Evolutionary conservation across 225 moss, liverwort and hornwort genomes (phyloP).

Genomic region (Sphagnum tenellum): DNA sequence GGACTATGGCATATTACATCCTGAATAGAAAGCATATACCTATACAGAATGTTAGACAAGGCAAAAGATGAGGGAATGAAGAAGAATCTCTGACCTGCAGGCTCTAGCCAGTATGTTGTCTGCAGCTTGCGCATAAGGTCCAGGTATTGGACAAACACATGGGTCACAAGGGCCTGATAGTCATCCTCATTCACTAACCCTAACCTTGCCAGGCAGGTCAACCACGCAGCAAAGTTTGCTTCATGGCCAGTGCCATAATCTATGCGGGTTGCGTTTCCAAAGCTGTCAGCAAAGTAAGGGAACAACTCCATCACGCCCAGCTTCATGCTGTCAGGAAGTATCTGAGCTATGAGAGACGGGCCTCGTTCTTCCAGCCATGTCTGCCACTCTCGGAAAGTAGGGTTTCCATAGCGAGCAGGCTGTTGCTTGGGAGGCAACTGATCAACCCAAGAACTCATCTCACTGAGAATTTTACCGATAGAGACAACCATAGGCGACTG

Average conservation of each 20-base stretch:
- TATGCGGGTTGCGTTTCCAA: slow-evolving; percentile 89
- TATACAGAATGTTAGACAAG: too few species aligned
- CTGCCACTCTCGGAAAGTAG: slow-evolving; percentile 84
- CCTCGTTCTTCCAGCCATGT: slow-evolving; percentile 62
- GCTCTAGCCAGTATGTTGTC: slow-evolving; percentile 97
- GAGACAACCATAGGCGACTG: slow-evolving; percentile 51
- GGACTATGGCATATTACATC: too few species aligned
- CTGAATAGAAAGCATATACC: too few species aligned
- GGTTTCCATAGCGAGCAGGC: slow-evolving; percentile 89
- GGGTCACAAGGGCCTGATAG: slow-evolving; percentile 73
- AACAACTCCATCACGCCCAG: slow-evolving; percentile 63
- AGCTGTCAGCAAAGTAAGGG: slow-evolving; percentile 91
- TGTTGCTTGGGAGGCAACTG: slow-evolving; percentile 88
- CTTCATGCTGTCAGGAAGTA: slow-evolving; percentile 57
- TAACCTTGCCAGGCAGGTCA: slow-evolving; percentile 77
- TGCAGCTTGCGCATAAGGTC: slow-evolving; percentile 91
- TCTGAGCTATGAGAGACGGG: slow-evolving; percentile 45
- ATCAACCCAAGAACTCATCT: slow-evolving; percentile 76
- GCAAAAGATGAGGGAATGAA: too few species aligned
- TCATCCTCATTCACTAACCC: slow-evolving; percentile 70
- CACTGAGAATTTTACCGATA: slow-evolving; percentile 37
- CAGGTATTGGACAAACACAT: slow-evolving; percentile 75
- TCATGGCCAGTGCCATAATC: slow-evolving; percentile 96
- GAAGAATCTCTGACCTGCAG: slow-evolving; percentile 47
- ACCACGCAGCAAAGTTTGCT: slow-evolving; percentile 85